Conservation (phyloP, 352 stramenopile species). For the Phytophthora litchii region DNA sequence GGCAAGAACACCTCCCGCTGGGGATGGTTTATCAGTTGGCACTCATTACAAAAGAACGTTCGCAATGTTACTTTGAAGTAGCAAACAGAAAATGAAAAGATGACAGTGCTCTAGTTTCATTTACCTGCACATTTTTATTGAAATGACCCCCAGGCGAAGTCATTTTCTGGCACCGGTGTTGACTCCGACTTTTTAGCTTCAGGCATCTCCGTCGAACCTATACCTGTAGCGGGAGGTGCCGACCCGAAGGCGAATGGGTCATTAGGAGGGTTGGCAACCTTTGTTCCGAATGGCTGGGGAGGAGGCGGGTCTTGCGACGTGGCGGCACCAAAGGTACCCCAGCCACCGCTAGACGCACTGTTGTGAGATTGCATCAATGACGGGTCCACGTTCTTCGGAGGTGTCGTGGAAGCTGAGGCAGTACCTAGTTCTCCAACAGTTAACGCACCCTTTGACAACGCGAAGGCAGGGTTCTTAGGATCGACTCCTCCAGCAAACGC, state of each 20-base stretch:
- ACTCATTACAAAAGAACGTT: too few species aligned
- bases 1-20: too few species aligned
- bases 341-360: constrained; percentile 22
- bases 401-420: constrained; percentile 21
- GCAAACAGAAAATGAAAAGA: too few species aligned
- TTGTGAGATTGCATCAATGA: constrained; percentile 25
- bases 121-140: constrained; percentile 17
- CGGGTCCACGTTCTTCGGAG: constrained; percentile 24
- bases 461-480: constrained; percentile 33
- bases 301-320: constrained; percentile 17
- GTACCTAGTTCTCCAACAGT: constrained; percentile 38
- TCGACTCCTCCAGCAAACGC: constrained; percentile 13
- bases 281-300: constrained; percentile 20
- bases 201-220: background rate
- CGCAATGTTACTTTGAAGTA: too few species aligned
- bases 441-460: constrained; percentile 36
- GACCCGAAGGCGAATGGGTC: constrained; percentile 27
- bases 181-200: constrained; percentile 13
- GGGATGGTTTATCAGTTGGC: too few species aligned
- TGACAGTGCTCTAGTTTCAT: too few species aligned
- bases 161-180: constrained; percentile 8
- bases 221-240: constrained; percentile 3
- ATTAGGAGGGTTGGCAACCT: constrained; percentile 6
- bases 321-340: constrained; percentile 26
- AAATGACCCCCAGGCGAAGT: constrained; percentile 37